Base-by-base conservation (phyloP, 306 rosid species). In the Casuarina glauca region DNA sequence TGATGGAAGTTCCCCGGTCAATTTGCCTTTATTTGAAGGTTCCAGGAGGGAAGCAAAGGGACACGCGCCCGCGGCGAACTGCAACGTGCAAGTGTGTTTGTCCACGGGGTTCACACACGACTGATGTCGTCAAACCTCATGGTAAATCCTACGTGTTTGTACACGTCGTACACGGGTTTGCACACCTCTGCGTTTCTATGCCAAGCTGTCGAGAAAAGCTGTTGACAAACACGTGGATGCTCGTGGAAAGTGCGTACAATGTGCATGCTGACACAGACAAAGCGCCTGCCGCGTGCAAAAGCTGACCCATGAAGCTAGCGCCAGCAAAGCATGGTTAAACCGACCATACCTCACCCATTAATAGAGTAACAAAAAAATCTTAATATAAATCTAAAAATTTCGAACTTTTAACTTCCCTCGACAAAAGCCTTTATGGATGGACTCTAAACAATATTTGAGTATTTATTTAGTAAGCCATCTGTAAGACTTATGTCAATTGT, bases 211-310 rank as follows among this genome's bases (percentile, higher is more conserved):
- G 51, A 50, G 0, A 73, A 1, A n/a, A 44, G 35, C 3, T 4
- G 20, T 9, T 6, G 81, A n/a, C 15, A 12, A 72, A 78, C 81
- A 77, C 85, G 88, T 72, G 91, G 3, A 0, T 0, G 62, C 89
- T 78, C 57, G 82, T 70, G 88, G 81, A 84, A 83, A 81, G 78
- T 80, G 87, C 79, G 78, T 78, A 91, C 73, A 48, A n/a, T 53
- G 17, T 78, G 76, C 74, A 73, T 20, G 86, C 63, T 20, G 84
- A 39, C 82, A 48, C 86, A 53, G 68, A 10, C 32, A 12, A 26
- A 26, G 73, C 89, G 20, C 54, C 19, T 7, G 88, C 78, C 74
- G 15, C 3, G 57, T 13, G 66, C 8, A 46, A 82, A 9, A 44
- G 73, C 17, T 67, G 68, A 51, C 87, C 81, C 72, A 60, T 81